These are phyloP conservation scores for Stipa capillata DNA, from an alignment of 176 grass and related monocot species.

Conservation along the genomic window DNA sequence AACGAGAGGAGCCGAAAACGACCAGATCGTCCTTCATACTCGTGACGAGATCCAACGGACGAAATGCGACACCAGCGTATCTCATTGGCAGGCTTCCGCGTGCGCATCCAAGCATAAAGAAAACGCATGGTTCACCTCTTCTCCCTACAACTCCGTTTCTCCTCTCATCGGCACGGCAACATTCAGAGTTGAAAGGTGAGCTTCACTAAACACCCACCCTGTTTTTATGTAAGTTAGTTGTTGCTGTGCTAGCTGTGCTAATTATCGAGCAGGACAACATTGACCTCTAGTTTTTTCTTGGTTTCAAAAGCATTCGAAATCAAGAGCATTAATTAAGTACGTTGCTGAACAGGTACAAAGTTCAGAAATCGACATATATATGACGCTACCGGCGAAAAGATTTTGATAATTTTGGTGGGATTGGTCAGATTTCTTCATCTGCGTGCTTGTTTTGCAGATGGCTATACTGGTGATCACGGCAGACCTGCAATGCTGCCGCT, in stretches of 20 bases:
- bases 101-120: background rate
- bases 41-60: background rate
- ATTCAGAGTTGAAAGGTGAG: background rate
- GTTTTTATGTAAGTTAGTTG: background rate
- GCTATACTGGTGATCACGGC: conserved; percentile 14
- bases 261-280: background rate
- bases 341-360: background rate
- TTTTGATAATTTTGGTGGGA: background rate
- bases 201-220: background rate
- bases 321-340: too few species aligned
- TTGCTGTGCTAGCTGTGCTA: background rate
- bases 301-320: background rate
- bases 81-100: background rate
- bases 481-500: conserved; percentile 14
- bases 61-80: background rate
- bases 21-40: background rate
- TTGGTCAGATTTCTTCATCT: background rate
- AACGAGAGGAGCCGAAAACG: background rate
- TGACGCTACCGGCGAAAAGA: background rate
- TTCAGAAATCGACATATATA: background rate
- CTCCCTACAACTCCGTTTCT: background rate
- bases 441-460: conserved; percentile 11
- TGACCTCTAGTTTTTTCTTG: background rate
- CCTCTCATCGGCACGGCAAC: background rate
- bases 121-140: background rate